Conservation (phyloP, 2,329 filamentous ascomycete species). For the Beauveria medogensis region DNA sequence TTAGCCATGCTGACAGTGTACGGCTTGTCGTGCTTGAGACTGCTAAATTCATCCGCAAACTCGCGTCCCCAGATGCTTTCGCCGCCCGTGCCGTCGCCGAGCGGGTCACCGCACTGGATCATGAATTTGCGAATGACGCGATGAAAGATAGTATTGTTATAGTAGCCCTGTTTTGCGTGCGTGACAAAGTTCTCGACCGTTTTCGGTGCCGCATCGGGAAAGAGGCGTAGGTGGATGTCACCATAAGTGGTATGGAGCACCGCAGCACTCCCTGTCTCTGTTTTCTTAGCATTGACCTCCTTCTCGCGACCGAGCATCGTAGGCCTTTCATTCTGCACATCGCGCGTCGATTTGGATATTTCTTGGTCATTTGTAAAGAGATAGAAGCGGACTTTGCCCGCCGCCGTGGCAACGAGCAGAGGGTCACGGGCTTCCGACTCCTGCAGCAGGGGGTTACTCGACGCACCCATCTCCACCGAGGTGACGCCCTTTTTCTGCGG, state of each 20-base stretch:
- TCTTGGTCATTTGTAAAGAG: slow-evolving; percentile 92
- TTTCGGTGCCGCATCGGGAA: slow-evolving; percentile 86
- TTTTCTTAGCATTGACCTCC: slow-evolving; percentile 44
- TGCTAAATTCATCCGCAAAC: slow-evolving; percentile 91
- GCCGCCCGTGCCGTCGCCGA: slow-evolving; percentile 83
- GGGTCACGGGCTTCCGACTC: slow-evolving; percentile 88
- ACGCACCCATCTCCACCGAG: slow-evolving; percentile 95
- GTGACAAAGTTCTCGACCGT: slow-evolving; percentile 97
- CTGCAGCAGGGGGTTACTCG: slow-evolving; percentile 82
- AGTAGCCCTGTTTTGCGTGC: slow-evolving; percentile 82
- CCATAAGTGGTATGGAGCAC: slow-evolving; percentile 88
- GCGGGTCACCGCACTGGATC: slow-evolving; percentile 96
- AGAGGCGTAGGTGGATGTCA: slow-evolving; percentile 88
- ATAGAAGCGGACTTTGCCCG: slow-evolving; percentile 88
- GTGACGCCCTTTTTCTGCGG: slow-evolving; percentile 90
- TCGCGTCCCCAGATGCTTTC: slow-evolving; percentile 88
- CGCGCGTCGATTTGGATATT: slow-evolving; percentile 73
- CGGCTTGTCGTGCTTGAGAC: slow-evolving; percentile 85
- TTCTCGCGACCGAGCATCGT: slow-evolving; percentile 54
- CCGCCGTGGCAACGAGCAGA: slow-evolving; percentile 75
- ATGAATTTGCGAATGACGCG: slow-evolving; percentile 97
- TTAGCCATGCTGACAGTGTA: slow-evolving; percentile 98
- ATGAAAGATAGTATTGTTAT: slow-evolving; percentile 97
- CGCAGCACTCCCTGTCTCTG: slow-evolving; percentile 69
- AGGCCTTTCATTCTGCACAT: slow-evolving; percentile 93